Base-by-base conservation (phyloP, 176 grass and related monocot genomes). In the Musa beccarii region DNA sequence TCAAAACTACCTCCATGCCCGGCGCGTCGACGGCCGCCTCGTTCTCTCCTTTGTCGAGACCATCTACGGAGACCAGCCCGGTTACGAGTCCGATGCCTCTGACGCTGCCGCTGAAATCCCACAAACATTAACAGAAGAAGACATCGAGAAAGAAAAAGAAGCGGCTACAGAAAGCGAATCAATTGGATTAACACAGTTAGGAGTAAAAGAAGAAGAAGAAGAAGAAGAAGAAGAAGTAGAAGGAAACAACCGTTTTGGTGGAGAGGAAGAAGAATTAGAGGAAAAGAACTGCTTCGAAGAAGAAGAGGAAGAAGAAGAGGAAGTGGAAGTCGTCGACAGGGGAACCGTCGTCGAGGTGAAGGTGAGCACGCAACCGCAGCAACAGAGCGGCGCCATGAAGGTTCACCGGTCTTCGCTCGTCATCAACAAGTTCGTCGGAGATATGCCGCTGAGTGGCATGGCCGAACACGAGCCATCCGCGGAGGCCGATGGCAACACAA, bases 341-440 rank as follows among this genome's bases (percentile, higher is more conserved):
- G 88, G 94, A 24, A 98, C 88, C 8, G 88, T 98, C 2, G 85
- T 98, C 10, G 94, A 93, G 79, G 88, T 98, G 7, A 98, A 93
- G 82, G 94, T 93, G 64, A 98, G 86, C 84, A 83, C 86, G 29
- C 90, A 91, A 75, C 82, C 81, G 10, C 84, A 87, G 82, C 54
- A 75, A 57, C 73, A 59, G 66, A 54, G 53, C 3, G 23, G 66
- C 68, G 74, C 85, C 23, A 83, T 64, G 73, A 90, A 86, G 49
- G 86, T 85, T 63, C 90, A 87, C 68, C 88, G 90, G 11, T 98
- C 90, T 9, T 87, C 86, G 51, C 79, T 98, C 54, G 90, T 98
- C 26, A 93, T 98, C 88, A 98, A 93, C 82, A 98, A 98, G 84
- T 98, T 98, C 86, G 88, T 98, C n/a, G 94, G 94, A 55, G 80